Evolutionary conservation across 1,139 yeast species (phyloP).

Genomic region (Wickerhamomyces sp.): DNA sequence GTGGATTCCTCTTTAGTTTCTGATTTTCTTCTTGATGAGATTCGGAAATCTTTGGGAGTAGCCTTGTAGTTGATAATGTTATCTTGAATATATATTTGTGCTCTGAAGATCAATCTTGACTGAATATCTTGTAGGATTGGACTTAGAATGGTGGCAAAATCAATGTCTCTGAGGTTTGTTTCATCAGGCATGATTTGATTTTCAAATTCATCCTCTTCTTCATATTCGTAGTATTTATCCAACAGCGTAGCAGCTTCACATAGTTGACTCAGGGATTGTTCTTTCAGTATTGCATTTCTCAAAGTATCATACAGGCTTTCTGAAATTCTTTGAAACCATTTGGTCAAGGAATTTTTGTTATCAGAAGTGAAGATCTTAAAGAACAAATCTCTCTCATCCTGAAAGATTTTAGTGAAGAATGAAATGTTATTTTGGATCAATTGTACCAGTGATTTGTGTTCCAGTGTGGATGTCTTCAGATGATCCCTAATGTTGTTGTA

Average conservation of each 20-base stretch:
- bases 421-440: conserved; percentile 55
- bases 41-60: conserved; percentile 57
- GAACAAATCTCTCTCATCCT: conserved; percentile 59
- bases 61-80: conserved; percentile 66
- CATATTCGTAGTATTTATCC: conserved; percentile 64
- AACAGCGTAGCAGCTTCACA: conserved; percentile 75
- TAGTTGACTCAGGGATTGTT: conserved; percentile 56
- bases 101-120: conserved; percentile 71
- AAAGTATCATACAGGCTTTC: conserved; percentile 75
- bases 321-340: conserved; percentile 56
- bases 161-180: conserved; percentile 29
- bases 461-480: conserved; percentile 17
- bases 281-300: conserved; percentile 63
- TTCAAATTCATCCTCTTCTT: conserved; percentile 37
- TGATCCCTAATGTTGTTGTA: conserved; percentile 38
- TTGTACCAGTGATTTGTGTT: conserved; percentile 39
- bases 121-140: conserved; percentile 77
- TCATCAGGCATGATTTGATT: conserved; percentile 11
- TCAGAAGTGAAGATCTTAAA: conserved; percentile 41
- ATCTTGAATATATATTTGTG: conserved; percentile 66
- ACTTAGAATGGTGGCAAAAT: conserved; percentile 56
- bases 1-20: conserved; percentile 8
- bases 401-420: conserved; percentile 51
- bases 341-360: conserved; percentile 25
- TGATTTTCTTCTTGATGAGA: conserved; percentile 36